Evolutionary conservation across 1,139 yeast genomes (phyloP).

Genomic region (Nakaseomyces glabratus): DNA sequence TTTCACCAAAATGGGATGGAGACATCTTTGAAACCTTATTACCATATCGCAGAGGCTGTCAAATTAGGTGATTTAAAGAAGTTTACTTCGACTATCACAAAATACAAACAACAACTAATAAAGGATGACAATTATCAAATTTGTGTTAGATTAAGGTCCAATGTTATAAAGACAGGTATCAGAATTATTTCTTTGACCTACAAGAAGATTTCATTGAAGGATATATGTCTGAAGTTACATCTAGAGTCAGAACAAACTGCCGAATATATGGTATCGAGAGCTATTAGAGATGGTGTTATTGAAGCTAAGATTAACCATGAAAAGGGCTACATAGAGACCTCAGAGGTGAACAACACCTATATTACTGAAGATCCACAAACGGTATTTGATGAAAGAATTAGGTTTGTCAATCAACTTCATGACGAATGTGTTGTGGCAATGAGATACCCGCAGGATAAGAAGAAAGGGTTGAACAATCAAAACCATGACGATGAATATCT

Average conservation of each 20-base stretch:
- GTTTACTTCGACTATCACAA: slow-evolving; percentile 64
- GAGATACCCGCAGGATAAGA: slow-evolving; percentile 61
- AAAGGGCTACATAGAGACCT: slow-evolving; percentile 84
- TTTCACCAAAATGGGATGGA: slow-evolving; percentile 59
- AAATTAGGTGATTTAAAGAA: slow-evolving; percentile 81
- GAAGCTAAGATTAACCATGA: slow-evolving; percentile 92
- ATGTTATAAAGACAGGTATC: slow-evolving; percentile 96
- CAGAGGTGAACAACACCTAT: slow-evolving; percentile 77
- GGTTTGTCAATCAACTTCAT: slow-evolving; percentile 82
- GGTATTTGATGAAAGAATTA: slow-evolving; percentile 87
- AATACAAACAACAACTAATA: slow-evolving; percentile 54
- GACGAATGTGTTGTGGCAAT: slow-evolving; percentile 90
- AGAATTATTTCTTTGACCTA: slow-evolving; percentile 88
- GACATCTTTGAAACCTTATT: slow-evolving; percentile 65
- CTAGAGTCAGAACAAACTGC: slow-evolving; percentile 93
- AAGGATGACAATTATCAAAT: slow-evolving; percentile 78
- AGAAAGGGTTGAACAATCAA: slow-evolving; percentile 14
- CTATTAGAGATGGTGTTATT: slow-evolving; percentile 94
- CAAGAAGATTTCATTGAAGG: slow-evolving; percentile 83
- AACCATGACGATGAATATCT: slow-evolving; percentile 18
- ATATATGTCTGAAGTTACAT: slow-evolving; percentile 80
- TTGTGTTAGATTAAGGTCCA: slow-evolving; percentile 85
- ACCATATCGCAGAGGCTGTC: slow-evolving; percentile 84
- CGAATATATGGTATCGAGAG: slow-evolving; percentile 93
- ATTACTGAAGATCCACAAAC: slow-evolving; percentile 81